Evolutionary conservation across 805 yeast species (phyloP), one percentile per base, ranked within the genome.

Genomic region (Candida piceae): DNA sequence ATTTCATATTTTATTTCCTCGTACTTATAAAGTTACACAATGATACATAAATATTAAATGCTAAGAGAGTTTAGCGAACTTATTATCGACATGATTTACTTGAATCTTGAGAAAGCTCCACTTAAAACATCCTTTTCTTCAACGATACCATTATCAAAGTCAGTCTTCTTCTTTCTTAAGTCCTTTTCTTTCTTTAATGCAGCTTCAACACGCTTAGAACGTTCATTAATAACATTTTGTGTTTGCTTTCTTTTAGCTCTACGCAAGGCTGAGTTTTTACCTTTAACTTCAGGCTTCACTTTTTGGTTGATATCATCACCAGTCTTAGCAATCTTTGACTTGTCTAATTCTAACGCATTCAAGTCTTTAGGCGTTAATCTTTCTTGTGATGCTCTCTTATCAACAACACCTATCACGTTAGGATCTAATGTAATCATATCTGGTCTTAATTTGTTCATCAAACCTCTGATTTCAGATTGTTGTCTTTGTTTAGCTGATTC

Each of bases 381-480:
- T 38, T 73, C 67, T 12, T 67, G 63, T 12, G 74, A 68, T 4
- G 90, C 82, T 38, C 81, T 70, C 48, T 74, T 74, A 52, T 86
- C 90, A 12, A 93, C 88, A 4, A 78, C 71, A 49, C 98, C 98
- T 49, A 93, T 83, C 36, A 72, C 76, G 52, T 72, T 75, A 39
- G 97, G 97, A 69, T 93, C 96, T 54, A 93, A 66, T 1, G 95
- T 70, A 42, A 93, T 93, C 66, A 95, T 82, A 58, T 90, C 97
- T 6, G 97, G 94, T 48, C 84, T 80, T 48, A 93, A 69, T 63
- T 93, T 93, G 64, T 90, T 85, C 56, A 93, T 64, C 58, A 93
- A 70, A 2, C 82, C 63, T 55, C 90, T 78, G 25, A 93, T 95
- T 69, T 93, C 98, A 31, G 76, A 72, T 64, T 90, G 90, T 62